Conservation (phyloP, 2,329 filamentous ascomycete species). For the Cercospora beticola region DNA sequence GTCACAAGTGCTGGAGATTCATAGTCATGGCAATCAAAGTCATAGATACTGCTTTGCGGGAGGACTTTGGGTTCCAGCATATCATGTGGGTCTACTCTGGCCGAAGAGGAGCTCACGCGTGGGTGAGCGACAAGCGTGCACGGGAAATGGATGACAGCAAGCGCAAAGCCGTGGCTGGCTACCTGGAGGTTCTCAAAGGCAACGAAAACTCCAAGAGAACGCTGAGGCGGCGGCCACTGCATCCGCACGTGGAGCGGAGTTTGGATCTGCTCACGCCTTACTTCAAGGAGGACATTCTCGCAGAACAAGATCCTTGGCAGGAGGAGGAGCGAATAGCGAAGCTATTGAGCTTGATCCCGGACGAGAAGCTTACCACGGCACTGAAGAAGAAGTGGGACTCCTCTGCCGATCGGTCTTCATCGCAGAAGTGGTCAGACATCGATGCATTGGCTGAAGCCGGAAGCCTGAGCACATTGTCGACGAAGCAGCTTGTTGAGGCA, state of each 20-base stretch:
- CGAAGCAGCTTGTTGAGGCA: slow-evolving; percentile 71
- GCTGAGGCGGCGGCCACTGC: slow-evolving; percentile 79
- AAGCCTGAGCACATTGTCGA: slow-evolving; percentile 59
- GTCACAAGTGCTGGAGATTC: slow-evolving; percentile 91
- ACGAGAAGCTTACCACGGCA: slow-evolving; percentile 72
- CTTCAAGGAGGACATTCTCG: slow-evolving; percentile 80
- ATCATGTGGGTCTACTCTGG: slow-evolving; percentile 99
- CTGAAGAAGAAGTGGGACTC: slow-evolving; percentile 90
- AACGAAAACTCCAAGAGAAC: slow-evolving; percentile 80
- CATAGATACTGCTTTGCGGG: slow-evolving; percentile 77
- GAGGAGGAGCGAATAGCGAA: slow-evolving; percentile 68
- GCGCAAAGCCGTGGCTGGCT: slow-evolving; percentile 79
- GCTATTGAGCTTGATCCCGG: slow-evolving; percentile 80
- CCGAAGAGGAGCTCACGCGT: slow-evolving; percentile 92
- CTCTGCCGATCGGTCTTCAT: slow-evolving; percentile 71
- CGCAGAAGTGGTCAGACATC: slow-evolving; percentile 91
- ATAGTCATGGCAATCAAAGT: slow-evolving; percentile 98
- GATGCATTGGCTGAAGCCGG: slow-evolving; percentile 78
- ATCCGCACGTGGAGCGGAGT: slow-evolving; percentile 85
- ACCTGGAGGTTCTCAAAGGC: slow-evolving; percentile 86
- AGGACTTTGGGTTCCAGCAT: slow-evolving; percentile 96
- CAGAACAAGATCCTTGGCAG: slow-evolving; percentile 82
- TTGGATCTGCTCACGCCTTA: slow-evolving; percentile 79
- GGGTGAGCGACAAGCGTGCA: slow-evolving; percentile 91
- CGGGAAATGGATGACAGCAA: slow-evolving; percentile 82